Base-by-base conservation (phyloP, 352 stramenopile genomes). In the Thalassiosira mediterranea region DNA sequence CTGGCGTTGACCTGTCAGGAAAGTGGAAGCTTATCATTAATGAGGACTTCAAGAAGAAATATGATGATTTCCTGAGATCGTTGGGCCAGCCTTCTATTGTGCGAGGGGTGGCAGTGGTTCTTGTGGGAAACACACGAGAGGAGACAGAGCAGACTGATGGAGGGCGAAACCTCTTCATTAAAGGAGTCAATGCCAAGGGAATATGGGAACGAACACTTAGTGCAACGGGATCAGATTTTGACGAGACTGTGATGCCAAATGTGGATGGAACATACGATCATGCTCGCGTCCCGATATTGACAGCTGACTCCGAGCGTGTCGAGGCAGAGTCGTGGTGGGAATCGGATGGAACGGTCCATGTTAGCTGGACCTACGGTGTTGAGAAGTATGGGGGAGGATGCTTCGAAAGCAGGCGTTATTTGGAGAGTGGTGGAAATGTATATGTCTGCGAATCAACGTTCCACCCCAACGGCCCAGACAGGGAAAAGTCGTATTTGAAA, bases 311-410 rank as follows among this genome's bases (percentile, higher is more conserved):
- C 10, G 87, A 93, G 81, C 60, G 71, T 25, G 87, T 91, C 0
- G 7, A 76, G 53, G 81, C 77, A 1, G 83, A 91, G 73, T 74
- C 72, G 0, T 93, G 87, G 87, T 93, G 87, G 84, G 83, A 91
- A 72, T 51, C 84, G 25, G 31, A 81, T 17, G 84, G 87, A 19
- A 83, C 63, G 3, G 61, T 83, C 0, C 87, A 93, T 51, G 49
- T 77, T 4, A 87, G 76, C 11, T 90, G 75, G 77, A 78, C 88
- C 26, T 69, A 73, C 32, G 83, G 76, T 26, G 82, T 88, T 1
- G 85, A 72, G 47, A 90, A 84, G 34, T 71, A 71, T 21, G 76
- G 76, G 5, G 77, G 77, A 21, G 81, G 81, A 32, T 56, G 34
- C 1, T 88, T 88, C 62, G 81, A 87, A 38, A 80, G 66, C 26